These are phyloP conservation scores for Candida gigantensis DNA, from an alignment of 1,139 yeast genomes.

Conservation along the genomic window DNA sequence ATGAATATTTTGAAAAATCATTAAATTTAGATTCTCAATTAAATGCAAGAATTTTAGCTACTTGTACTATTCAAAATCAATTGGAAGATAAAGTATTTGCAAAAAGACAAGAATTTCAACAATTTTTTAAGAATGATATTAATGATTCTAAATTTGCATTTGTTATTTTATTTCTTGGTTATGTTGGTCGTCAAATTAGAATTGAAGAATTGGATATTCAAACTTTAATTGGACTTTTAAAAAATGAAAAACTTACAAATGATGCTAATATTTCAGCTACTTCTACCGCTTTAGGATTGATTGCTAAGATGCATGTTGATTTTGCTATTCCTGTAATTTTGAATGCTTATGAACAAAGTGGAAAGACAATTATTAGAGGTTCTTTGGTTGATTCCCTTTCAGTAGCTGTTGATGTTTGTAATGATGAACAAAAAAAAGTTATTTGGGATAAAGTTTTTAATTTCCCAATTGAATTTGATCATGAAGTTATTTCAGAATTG, in stretches of 20 bases:
- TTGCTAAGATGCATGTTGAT: constrained; percentile 20
- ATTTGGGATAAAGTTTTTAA: constrained; percentile 23
- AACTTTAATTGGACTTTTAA: constrained; percentile 12
- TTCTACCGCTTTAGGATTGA: constrained; percentile 55
- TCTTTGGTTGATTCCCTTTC: constrained; percentile 39
- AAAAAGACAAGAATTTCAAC: constrained; percentile 32
- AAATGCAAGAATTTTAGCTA: constrained; percentile 43
- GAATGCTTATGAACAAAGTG: constrained; percentile 11
- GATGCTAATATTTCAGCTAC: constrained; percentile 47
- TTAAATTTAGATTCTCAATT: constrained; percentile 23
- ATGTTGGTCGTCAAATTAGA: constrained; percentile 30
- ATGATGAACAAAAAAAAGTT: constrained; percentile 12
- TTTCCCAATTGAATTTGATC: constrained; percentile 17
- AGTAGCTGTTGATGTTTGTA: constrained; percentile 14
- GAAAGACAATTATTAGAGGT: constrained; percentile 22
- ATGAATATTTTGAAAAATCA: constrained; percentile 12
- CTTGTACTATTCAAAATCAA: constrained; percentile 35
- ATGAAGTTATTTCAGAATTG: constrained; percentile 21
- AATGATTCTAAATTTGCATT: constrained; percentile 23
- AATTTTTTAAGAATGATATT: constrained; percentile 22
- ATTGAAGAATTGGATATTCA: constrained; percentile 11
- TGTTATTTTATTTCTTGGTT: constrained; percentile 47
- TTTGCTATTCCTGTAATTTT: constrained; percentile 10
- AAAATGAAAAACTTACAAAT: constrained; percentile 22
- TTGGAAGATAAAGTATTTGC: constrained; percentile 29